These are phyloP conservation scores for Colletotrichum viniferum DNA, from an alignment of 2,329 filamentous ascomycete species.

Conservation along the genomic window DNA sequence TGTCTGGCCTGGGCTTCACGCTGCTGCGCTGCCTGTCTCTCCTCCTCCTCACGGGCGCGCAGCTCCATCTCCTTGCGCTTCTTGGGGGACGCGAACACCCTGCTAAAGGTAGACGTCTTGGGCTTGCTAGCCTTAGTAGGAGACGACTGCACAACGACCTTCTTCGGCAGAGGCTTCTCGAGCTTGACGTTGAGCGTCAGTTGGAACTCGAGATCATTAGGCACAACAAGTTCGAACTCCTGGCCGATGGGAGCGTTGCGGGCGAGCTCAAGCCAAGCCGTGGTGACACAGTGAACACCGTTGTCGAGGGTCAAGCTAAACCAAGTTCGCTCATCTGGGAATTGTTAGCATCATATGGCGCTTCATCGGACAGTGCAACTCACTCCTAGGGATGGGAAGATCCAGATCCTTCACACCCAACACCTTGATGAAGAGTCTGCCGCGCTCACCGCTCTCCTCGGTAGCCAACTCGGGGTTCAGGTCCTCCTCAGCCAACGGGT, in stretches of 20 bases:
- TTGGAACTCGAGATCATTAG: conserved; percentile 98
- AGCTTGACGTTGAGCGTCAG: conserved; percentile 95
- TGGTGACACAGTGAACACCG: conserved; percentile 96
- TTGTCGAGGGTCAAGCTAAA: conserved; percentile 99
- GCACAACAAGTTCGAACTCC: conserved; percentile 96
- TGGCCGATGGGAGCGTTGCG: conserved; percentile 94
- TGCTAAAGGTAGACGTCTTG: conserved; percentile 89
- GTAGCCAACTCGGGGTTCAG: conserved; percentile 57
- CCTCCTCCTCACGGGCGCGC: conserved; percentile 81
- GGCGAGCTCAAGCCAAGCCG: conserved; percentile 90
- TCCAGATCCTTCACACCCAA: conserved; percentile 96
- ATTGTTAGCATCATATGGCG: conserved; percentile 26
- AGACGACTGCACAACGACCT: conserved; percentile 45
- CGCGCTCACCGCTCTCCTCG: conserved; percentile 84
- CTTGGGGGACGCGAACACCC: conserved; percentile 92
- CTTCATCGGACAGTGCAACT: conserved; percentile 26
- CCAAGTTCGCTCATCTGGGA: conserved; percentile 81
- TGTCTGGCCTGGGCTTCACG: conserved; percentile 69
- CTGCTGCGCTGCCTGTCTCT: conserved; percentile 69
- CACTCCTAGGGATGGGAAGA: conserved; percentile 87
- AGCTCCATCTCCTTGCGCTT: conserved; percentile 95
- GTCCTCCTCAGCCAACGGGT: conserved; percentile 73
- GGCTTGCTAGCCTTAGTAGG: conserved; percentile 68
- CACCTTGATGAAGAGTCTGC: conserved; percentile 97
- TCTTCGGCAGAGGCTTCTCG: conserved; percentile 73